Conservation (phyloP, 2,329 filamentous ascomycete genomes). For the Tolypocladium endophyticum region DNA sequence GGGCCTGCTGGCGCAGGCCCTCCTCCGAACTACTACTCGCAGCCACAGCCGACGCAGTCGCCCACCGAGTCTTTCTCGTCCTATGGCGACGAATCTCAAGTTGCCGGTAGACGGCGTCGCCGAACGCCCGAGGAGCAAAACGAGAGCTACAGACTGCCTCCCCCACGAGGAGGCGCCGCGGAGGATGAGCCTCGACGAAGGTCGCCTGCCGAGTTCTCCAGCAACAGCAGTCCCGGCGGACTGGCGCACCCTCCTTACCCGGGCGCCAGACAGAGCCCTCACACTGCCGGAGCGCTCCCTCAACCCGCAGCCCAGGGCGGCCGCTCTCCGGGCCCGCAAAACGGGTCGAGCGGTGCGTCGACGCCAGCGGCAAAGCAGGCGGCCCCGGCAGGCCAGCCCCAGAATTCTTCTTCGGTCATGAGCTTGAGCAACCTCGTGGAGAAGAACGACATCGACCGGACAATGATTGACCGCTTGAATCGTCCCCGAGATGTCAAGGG, state of each 20-base stretch:
- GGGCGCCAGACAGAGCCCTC: slow-evolving; percentile 25
- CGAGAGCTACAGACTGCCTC: slow-evolving; percentile 33
- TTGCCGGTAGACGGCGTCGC: slow-evolving; percentile 21
- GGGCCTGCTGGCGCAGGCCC: slow-evolving; percentile 18
- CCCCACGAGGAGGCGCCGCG: slow-evolving; percentile 26
- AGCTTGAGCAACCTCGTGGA: slow-evolving; percentile 41
- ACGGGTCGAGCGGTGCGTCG: slow-evolving; percentile 24
- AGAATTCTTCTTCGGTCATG: slow-evolving; percentile 33
- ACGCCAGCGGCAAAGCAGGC: slow-evolving; percentile 18
- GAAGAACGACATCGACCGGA: slow-evolving; percentile 42
- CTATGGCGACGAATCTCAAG: slow-evolving; percentile 25
- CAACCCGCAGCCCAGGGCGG: slow-evolving; percentile 16
- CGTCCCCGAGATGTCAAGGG: slow-evolving; percentile 15
- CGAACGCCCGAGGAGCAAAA: slow-evolving; percentile 27
- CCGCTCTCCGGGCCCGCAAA: slow-evolving; percentile 25
- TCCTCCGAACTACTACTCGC: slow-evolving; percentile 25
- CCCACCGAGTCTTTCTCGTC: slow-evolving; percentile 32
- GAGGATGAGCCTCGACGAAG: slow-evolving; percentile 41
- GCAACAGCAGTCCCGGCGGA: slow-evolving; percentile 34
- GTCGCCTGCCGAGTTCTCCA: slow-evolving; percentile 39
- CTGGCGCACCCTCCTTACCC: slow-evolving; percentile 27
- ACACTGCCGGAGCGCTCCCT: slow-evolving; percentile 26
- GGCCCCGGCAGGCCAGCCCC: slow-evolving; percentile 9
- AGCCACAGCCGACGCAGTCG: slow-evolving; percentile 25
- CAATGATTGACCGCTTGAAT: slow-evolving; percentile 43